Base-by-base conservation (phyloP, 2,329 filamentous ascomycete species). In the Microcyclosporella mali region DNA sequence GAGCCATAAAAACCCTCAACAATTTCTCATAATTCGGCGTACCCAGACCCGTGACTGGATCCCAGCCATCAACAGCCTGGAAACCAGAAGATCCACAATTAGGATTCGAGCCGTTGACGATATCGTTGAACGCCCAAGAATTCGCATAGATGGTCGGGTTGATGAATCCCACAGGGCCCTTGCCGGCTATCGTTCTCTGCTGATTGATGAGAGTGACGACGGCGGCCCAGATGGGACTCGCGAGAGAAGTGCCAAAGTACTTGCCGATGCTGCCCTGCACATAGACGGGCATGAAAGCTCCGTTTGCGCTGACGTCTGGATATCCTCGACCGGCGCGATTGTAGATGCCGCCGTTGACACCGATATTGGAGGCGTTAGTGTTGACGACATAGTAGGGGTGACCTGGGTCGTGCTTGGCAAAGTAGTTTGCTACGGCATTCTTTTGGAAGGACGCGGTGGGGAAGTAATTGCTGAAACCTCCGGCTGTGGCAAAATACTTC, bases 361-460 rank as follows among this genome's bases (percentile, higher is more conserved):
- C 53, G 14, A 53, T 43, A 34, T 52, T 52, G 29, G 43, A 46
- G 15, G 47, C 48, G 31, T 43, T 40, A 35, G 49, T 43, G 16
- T 54, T 38, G 12, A 32, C 38, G 42, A 46, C 45, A 30, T 60
- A 60, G 38, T 46, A 53, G 2, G 49, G 45, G n/a, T 53, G 47
- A 3, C 34, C 40, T 2, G 56, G 56, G n/a, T 55, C 45, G 38
- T 58, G 42, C 3, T 47, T 37, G 3, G 37, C 39, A 11, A 57
- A 60, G 61, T 65, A 71, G 3, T 51, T 38, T 8, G 34, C 35
- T 1, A 71, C 64, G 1, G 63, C 64, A 0, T 51, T 40, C 10
- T 59, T 53, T 50, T 77, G 74, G 54, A 75, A 77, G 9, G 56
- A 48, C 0, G 30, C 52, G 2, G 27, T 57, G 25, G 46, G 59